Base-by-base conservation (phyloP, 108 stramenopile genomes). In the Nitzschia sp. region DNA sequence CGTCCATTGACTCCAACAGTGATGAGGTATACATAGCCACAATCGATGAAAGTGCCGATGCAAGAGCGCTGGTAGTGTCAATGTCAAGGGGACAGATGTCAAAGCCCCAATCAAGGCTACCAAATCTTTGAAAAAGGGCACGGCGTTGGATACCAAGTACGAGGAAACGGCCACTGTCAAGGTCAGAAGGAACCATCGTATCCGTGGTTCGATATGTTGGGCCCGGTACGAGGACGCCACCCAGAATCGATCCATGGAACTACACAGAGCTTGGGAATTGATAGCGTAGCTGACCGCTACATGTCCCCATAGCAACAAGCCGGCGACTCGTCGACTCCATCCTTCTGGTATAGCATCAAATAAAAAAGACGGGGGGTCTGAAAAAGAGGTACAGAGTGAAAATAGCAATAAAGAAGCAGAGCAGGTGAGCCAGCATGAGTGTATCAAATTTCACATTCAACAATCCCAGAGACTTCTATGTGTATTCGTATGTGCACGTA, bases 51-150 rank as follows among this genome's bases (percentile, higher is more conserved):
- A 57, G 45, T 80, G 74, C 23, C 83, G 75, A 60, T 87, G 56
- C 34, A 83, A 73, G n/a, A 85, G 45, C 5, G 77, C 82, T 50
- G 85, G 85, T 17, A 86, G 36, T 26, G 69, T 47, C n/a, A 86
- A 65, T 3, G 80, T 79, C 29, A 86, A 46, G 0, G 85, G 85
- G 13, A 82, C 73, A 11, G 65, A 71, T 22, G 85, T 86, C 29
- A 81, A 44, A 1, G 85, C 82, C 1, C 85, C 85, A 70, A 80
- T 83, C 16, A 86, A 52, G 2, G 82, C 77, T 26, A 86, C 85
- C 62, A 88, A 66, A 65, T 88, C 84, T 64, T 85, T 83, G 80
- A 88, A 88, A 55, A 88, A 85, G 21, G 87, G 87, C 44, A 88
- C 61, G 0, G 84, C 82, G 59, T 85, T 83, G 11, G 87, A 82